Conservation (phyloP, 148 eudicot genomes). For the Camellia granthamiana region DNA sequence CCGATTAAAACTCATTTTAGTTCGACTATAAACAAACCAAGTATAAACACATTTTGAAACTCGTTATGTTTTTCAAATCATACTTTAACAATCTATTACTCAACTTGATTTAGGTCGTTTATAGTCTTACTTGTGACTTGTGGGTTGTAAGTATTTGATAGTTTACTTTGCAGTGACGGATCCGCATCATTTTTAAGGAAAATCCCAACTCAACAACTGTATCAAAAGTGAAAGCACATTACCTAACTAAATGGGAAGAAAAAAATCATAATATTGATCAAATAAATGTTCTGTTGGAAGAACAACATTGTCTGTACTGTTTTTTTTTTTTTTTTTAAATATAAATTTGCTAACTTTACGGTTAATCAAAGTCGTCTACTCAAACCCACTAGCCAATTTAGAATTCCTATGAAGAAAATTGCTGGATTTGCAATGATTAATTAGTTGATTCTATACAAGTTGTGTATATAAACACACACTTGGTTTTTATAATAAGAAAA, state of each 20-base stretch:
- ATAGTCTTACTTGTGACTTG: too few species aligned
- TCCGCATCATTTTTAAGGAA: background rate
- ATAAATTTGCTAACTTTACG: background rate
- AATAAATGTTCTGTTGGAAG: slow-evolving; percentile 9
- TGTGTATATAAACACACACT: background rate
- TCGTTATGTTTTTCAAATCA: too few species aligned
- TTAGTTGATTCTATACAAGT: background rate
- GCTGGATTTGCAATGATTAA: background rate
- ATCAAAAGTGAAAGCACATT: background rate
- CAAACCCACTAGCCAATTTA: background rate
- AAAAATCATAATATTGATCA: background rate
- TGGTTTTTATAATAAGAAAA: background rate
- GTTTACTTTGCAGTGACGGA: too few species aligned
- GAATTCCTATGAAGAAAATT: background rate
- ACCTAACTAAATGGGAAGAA: background rate
- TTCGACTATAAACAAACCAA: too few species aligned
- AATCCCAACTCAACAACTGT: background rate
- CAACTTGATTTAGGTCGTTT: too few species aligned
- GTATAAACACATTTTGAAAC: too few species aligned
- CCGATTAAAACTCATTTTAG: too few species aligned
- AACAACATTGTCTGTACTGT: background rate
- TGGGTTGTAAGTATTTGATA: too few species aligned
- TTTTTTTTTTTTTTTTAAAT: too few species aligned
- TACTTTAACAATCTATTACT: too few species aligned
- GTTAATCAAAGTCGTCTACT: background rate